These are phyloP conservation scores for Arthrobotrys sphaeroides DNA, from an alignment of 2,329 filamentous ascomycete genomes.

Conservation along the genomic window DNA sequence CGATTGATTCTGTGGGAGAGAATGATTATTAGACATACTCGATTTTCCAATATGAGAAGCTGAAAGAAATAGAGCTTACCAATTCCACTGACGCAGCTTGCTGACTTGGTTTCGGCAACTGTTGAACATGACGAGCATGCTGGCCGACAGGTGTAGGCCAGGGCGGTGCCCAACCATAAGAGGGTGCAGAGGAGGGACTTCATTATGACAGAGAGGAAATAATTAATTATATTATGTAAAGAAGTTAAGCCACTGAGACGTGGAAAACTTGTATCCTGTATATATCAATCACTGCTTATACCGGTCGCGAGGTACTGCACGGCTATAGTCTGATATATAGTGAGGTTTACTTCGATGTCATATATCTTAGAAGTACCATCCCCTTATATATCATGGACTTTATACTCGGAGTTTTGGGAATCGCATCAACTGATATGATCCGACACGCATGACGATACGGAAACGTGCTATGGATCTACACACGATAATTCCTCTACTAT, in stretches of 20 bases:
- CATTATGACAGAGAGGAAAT: too few species aligned
- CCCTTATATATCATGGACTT: too few species aligned
- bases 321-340: too few species aligned
- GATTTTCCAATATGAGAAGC: not conserved
- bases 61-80: constrained; percentile 3
- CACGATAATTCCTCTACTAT: not conserved
- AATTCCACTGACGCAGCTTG: constrained; percentile 22
- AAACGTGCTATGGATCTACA: not conserved
- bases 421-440: too few species aligned
- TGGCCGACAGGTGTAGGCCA: constrained; percentile 18
- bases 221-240: not conserved
- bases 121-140: not conserved
- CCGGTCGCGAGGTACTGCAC: too few species aligned
- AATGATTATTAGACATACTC: not conserved
- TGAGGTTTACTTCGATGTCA: too few species aligned
- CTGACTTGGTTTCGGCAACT: constrained; percentile 9
- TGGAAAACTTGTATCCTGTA: too few species aligned
- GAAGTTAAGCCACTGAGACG: not conserved
- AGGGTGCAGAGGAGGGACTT: not conserved
- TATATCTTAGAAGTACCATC: too few species aligned
- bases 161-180: not conserved
- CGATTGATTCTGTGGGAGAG: not conserved
- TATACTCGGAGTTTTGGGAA: too few species aligned
- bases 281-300: too few species aligned
- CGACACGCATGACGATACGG: too few species aligned